Conservation (phyloP, 768 basidiomycete species). For the Phylloporus scabripes region DNA sequence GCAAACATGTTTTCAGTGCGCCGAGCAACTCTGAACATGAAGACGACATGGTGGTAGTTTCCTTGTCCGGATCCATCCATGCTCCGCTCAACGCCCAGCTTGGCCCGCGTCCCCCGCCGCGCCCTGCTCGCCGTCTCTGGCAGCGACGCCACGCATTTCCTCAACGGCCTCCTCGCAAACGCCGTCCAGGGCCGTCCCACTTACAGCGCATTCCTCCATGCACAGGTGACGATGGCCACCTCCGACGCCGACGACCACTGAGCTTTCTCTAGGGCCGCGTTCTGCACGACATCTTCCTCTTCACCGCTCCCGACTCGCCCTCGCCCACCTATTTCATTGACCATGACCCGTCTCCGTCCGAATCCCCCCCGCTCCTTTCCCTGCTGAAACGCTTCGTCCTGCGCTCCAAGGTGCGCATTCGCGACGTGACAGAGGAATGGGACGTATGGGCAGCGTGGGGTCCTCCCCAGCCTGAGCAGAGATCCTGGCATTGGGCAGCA, state of each 20-base stretch:
- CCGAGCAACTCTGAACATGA: constrained; percentile 72
- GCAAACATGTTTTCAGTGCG: constrained; percentile 78
- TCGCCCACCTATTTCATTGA: constrained; percentile 60
- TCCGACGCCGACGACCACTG: neutral
- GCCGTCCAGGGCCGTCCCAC: constrained; percentile 46
- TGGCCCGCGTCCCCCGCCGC: constrained; percentile 61
- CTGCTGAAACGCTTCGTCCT: constrained; percentile 81
- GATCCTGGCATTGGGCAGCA: constrained; percentile 50
- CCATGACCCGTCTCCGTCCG: constrained; percentile 58
- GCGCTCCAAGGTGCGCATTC: constrained; percentile 82
- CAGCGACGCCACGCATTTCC: constrained; percentile 72
- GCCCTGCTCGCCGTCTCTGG: constrained; percentile 73
- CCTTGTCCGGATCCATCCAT: constrained; percentile 28
- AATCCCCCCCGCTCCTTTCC: constrained; percentile 56
- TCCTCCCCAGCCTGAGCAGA: constrained; percentile 34
- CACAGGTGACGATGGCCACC: constrained; percentile 49
- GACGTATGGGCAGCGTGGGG: constrained; percentile 83
- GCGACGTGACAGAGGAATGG: constrained; percentile 71
- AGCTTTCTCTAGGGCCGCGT: constrained; percentile 65
- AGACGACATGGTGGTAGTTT: constrained; percentile 54
- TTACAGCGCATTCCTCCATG: constrained; percentile 72
- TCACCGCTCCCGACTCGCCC: constrained; percentile 48
- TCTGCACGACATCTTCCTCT: constrained; percentile 84
- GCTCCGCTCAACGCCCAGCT: constrained; percentile 42
- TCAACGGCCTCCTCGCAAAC: constrained; percentile 69